A percentile compares a stretch with the other conserved stretches of the same genome.
These are phyloP conservation scores for Cetradonia linearis DNA, from an alignment of 495 filamentous ascomycete genomes.

Conservation along the genomic window DNA sequence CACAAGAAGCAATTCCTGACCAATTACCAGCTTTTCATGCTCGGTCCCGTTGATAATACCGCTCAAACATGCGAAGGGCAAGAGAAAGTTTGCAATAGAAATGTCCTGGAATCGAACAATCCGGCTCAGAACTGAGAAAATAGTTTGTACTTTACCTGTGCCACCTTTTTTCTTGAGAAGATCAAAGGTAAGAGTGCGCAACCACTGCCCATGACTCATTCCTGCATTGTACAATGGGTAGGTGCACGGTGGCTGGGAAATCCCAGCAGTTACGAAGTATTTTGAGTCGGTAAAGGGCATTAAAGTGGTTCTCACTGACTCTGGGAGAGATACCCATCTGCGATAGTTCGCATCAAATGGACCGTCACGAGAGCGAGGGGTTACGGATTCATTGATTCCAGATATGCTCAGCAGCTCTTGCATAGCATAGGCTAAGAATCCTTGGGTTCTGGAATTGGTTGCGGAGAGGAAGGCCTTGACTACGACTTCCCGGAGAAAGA, in stretches of 20 bases:
- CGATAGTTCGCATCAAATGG: constrained; percentile 47
- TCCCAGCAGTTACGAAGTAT: constrained; percentile 55
- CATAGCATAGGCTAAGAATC: constrained; percentile 86
- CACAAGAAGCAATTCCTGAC: constrained; percentile 60
- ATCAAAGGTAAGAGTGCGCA: constrained; percentile 69
- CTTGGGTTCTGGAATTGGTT: constrained; percentile 74
- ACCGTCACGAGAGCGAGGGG: constrained; percentile 40
- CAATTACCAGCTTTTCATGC: constrained; percentile 53
- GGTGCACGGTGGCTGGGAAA: constrained; percentile 37
- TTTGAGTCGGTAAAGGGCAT: constrained; percentile 76
- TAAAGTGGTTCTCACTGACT: constrained; percentile 62
- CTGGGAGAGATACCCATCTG: constrained; percentile 68
- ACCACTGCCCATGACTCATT: constrained; percentile 67
- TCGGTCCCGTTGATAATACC: constrained; percentile 60
- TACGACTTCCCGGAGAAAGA: constrained; percentile 73
- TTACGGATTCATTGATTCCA: constrained; percentile 52
- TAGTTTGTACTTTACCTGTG: constrained; percentile 49
- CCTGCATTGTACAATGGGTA: constrained; percentile 69
- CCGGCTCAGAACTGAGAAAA: constrained; percentile 71
- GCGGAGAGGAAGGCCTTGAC: constrained; percentile 85
- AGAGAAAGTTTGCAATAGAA: constrained; percentile 70
- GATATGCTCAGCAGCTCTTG: constrained; percentile 76
- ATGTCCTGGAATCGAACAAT: constrained; percentile 75
- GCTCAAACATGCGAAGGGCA: constrained; percentile 78
- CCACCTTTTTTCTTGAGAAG: constrained; percentile 63